These are phyloP conservation scores for Silene uniflora DNA, from an alignment of 148 eudicot genomes.

Conservation along the genomic window DNA sequence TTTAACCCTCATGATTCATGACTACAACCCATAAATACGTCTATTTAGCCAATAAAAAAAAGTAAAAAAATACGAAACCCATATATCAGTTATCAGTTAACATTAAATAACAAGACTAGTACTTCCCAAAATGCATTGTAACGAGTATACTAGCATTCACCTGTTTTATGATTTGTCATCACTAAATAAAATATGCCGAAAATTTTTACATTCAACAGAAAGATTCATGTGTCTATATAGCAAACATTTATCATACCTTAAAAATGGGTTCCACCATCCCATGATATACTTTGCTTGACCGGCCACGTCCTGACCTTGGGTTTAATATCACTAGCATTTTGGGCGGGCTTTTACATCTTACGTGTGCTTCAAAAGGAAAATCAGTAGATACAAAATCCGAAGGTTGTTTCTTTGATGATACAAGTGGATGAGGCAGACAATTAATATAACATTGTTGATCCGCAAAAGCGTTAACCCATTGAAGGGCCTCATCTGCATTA, in stretches of 20 bases:
- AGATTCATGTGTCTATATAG: background rate
- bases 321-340: slow-evolving; percentile 85
- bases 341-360: slow-evolving; percentile 85
- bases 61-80: background rate
- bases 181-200: background rate
- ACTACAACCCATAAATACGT: background rate
- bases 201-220: background rate
- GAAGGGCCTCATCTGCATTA: slow-evolving; percentile 78
- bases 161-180: background rate
- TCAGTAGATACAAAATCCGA: slow-evolving; percentile 54
- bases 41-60: background rate
- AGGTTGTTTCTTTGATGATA: slow-evolving; percentile 72
- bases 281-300: slow-evolving; percentile 91
- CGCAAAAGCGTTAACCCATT: slow-evolving; percentile 92
- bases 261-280: slow-evolving; percentile 85
- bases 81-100: background rate
- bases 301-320: slow-evolving; percentile 93
- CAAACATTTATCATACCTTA: slow-evolving; percentile 52
- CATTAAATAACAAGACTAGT: background rate
- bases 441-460: slow-evolving; percentile 95
- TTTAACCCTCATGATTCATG: background rate
- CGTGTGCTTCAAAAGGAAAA: slow-evolving; percentile 57
- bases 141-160: background rate
- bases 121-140: background rate
- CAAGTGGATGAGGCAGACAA: slow-evolving; percentile 85